Evolutionary conservation across 352 stramenopile genomes (phyloP).

Genomic region (Phytophthora niederhauseri): DNA sequence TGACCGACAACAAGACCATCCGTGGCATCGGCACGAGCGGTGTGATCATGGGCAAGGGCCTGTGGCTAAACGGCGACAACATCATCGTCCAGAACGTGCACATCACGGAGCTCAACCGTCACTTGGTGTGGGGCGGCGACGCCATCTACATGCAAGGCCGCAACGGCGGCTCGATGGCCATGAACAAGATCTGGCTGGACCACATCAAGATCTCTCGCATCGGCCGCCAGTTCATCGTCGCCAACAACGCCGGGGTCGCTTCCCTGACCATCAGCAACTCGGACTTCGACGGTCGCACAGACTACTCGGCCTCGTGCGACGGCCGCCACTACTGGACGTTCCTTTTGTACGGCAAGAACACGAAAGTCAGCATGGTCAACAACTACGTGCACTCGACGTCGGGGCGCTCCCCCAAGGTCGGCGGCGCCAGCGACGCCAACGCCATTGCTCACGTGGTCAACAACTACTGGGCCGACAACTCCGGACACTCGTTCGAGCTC

Average conservation of each 20-base stretch:
- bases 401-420: slow-evolving; percentile 38
- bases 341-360: slow-evolving; percentile 39
- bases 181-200: slow-evolving; percentile 51
- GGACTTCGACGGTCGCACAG: slow-evolving; percentile 54
- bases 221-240: slow-evolving; percentile 50
- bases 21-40: slow-evolving; percentile 43
- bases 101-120: slow-evolving; percentile 56
- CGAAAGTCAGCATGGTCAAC: slow-evolving; percentile 37
- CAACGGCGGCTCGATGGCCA: slow-evolving; percentile 25
- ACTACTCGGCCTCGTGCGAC: slow-evolving; percentile 53
- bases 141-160: slow-evolving; percentile 34
- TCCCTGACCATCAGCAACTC: slow-evolving; percentile 59
- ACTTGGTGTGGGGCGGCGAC: slow-evolving; percentile 44
- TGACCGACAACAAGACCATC: slow-evolving; percentile 48
- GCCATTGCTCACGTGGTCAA: slow-evolving; percentile 40
- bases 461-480: slow-evolving; percentile 53
- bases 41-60: slow-evolving; percentile 47
- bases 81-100: slow-evolving; percentile 59
- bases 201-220: slow-evolving; percentile 51
- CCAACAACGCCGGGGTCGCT: slow-evolving; percentile 35
- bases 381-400: slow-evolving; percentile 55
- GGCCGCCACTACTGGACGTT: slow-evolving; percentile 60
- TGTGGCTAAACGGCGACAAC: slow-evolving; percentile 42
- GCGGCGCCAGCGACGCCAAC: slow-evolving; percentile 23
- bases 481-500: slow-evolving; percentile 45